These are phyloP conservation scores for Epichloe bromicola DNA, from an alignment of 2,329 filamentous ascomycete genomes.

Conservation along the genomic window DNA sequence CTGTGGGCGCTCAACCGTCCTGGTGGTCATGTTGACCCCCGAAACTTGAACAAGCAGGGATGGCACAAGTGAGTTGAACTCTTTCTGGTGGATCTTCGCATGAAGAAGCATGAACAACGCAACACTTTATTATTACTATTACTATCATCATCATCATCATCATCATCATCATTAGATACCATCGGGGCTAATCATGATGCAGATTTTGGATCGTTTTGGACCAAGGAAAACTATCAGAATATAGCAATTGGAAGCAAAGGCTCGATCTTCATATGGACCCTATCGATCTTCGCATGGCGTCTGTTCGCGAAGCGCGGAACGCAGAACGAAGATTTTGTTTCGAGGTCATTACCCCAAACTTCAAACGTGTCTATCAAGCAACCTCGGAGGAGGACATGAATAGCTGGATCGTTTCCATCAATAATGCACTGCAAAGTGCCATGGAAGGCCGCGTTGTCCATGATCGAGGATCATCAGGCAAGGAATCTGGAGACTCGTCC, in stretches of 20 bases:
- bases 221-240: constrained; percentile 91
- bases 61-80: constrained; percentile 79
- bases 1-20: constrained; percentile 90
- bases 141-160: neutral
- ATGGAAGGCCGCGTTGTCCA: constrained; percentile 65
- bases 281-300: constrained; percentile 92
- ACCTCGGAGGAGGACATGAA: constrained; percentile 98
- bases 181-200: neutral
- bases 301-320: constrained; percentile 87
- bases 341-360: constrained; percentile 94
- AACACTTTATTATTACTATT: neutral
- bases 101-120: neutral
- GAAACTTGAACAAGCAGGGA: constrained; percentile 88
- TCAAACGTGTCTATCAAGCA: constrained; percentile 91
- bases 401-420: constrained; percentile 91
- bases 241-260: constrained; percentile 98
- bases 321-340: constrained; percentile 94
- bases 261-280: constrained; percentile 96
- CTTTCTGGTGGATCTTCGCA: neutral
- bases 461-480: constrained; percentile 33
- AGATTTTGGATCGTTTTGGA: constrained; percentile 98
- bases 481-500: constrained; percentile 35
- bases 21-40: constrained; percentile 87
- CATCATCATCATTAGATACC: neutral
- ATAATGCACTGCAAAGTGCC: constrained; percentile 91